Percentiles rank a stretch among this genome's conserved stretches.
Evolutionary conservation across 2,329 filamentous ascomycete genomes (phyloP).

Genomic region (Colletotrichum siamense): DNA sequence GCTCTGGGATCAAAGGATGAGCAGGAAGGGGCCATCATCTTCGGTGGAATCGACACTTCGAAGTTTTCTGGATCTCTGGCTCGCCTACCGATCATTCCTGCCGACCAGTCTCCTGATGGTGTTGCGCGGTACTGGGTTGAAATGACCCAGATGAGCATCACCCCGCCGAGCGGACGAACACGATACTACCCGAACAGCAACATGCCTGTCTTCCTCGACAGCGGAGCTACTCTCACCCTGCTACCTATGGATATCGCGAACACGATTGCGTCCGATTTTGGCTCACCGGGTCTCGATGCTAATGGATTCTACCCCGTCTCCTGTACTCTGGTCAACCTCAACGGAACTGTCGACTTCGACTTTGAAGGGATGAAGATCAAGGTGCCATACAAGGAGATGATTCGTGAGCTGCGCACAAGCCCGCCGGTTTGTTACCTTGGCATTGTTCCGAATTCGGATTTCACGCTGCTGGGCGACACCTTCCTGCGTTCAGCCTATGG

Average conservation of each 20-base stretch:
- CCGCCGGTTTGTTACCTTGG: constrained; percentile 53
- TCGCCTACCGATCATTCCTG: constrained; percentile 65
- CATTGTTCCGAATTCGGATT: constrained; percentile 50
- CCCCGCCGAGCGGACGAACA: constrained; percentile 38
- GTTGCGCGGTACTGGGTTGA: constrained; percentile 59
- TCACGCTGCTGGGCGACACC: constrained; percentile 62
- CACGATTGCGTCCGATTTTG: constrained; percentile 56
- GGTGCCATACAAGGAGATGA: constrained; percentile 56
- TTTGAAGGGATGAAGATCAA: constrained; percentile 53
- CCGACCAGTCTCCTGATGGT: constrained; percentile 58
- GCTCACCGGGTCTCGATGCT: constrained; percentile 39
- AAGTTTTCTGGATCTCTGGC: constrained; percentile 68
- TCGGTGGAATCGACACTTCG: constrained; percentile 69
- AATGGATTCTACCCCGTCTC: constrained; percentile 53
- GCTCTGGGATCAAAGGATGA: constrained; percentile 68
- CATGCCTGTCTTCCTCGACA: constrained; percentile 71
- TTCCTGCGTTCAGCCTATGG: constrained; percentile 62
- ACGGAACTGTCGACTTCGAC: constrained; percentile 53
- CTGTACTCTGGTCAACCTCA: constrained; percentile 44
- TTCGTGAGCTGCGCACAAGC: constrained; percentile 37
- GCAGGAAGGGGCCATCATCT: constrained; percentile 67
- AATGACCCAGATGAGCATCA: constrained; percentile 50
- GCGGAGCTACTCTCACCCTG: constrained; percentile 72
- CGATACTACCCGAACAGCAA: constrained; percentile 33
- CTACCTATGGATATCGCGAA: constrained; percentile 62